Percentiles rank a stretch among this genome's conserved stretches.
Conservation (phyloP, 1,284 basidiomycete species). For the Bjerkandera adusta region DNA sequence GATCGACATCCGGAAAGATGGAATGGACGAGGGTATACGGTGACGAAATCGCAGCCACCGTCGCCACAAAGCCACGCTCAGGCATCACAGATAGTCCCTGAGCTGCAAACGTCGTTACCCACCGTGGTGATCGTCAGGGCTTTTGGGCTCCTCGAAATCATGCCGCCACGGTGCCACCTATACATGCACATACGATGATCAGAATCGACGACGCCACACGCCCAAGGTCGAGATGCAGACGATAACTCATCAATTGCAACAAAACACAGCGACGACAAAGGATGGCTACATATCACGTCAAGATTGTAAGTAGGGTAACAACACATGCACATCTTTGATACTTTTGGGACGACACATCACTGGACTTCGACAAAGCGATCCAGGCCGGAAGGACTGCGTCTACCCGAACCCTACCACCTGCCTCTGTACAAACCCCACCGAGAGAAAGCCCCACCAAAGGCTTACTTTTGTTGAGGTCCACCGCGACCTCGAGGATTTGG, state of each 20-base stretch:
- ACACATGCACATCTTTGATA: slow-evolving; percentile 10
- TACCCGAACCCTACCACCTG: slow-evolving; percentile 4
- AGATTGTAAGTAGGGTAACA: slow-evolving; percentile 11
- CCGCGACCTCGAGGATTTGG: slow-evolving; percentile 21
- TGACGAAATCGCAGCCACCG: no score
- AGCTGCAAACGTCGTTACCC: no score
- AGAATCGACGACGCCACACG: no score
- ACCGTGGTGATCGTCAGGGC: no score
- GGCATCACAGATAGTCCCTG: no score
- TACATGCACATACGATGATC: no score
- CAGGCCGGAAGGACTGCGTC: slow-evolving; percentile 17
- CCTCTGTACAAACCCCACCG: not conserved
- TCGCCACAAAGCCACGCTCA: no score
- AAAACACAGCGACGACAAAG: slow-evolving; percentile 17
- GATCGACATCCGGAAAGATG: no score
- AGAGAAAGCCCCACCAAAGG: not conserved
- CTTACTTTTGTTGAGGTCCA: slow-evolving; percentile 27
- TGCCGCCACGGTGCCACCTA: no score
- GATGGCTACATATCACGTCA: slow-evolving; percentile 14
- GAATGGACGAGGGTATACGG: no score
- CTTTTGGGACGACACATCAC: slow-evolving; percentile 14
- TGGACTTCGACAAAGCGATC: slow-evolving; percentile 8
- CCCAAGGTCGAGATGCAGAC: no score
- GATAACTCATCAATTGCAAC: slow-evolving; percentile 12
- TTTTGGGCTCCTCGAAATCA: no score